Percentiles rank a stretch among this genome's conserved stretches.
Conservation (phyloP, 2,329 filamentous ascomycete species). For the Beauveria scarabaeidicola region DNA sequence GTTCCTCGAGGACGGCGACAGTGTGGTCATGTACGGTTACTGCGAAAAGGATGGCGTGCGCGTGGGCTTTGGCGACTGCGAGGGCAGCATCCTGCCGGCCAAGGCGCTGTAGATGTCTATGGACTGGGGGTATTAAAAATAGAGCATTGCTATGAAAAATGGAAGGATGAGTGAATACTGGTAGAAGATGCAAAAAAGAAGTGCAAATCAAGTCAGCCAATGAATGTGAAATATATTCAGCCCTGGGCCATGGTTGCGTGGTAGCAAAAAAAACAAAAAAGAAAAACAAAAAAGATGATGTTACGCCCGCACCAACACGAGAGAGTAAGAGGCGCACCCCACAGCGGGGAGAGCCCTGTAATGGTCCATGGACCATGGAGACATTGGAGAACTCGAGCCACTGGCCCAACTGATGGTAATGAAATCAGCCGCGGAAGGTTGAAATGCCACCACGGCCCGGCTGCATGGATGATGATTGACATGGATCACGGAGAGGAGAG, state of each 20-base stretch:
- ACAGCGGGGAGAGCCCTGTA: background rate
- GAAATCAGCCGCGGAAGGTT: background rate
- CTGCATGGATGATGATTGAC: too few relatives aligned
- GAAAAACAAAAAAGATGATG: too few relatives aligned
- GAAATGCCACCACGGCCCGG: background rate
- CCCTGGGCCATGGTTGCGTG: too few relatives aligned
- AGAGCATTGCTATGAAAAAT: background rate
- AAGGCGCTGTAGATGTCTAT: slow-evolving; percentile 2
- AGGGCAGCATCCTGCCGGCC: slow-evolving; percentile 22
- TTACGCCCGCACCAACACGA: too few relatives aligned
- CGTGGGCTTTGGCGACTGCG: slow-evolving; percentile 38
- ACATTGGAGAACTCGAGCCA: background rate
- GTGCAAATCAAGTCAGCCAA: background rate
- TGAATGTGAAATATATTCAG: background rate
- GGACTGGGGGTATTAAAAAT: background rate
- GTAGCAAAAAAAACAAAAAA: too few relatives aligned
- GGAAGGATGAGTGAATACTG: too few relatives aligned
- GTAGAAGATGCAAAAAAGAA: background rate
- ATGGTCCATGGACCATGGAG: too few relatives aligned
- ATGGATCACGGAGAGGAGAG: too few relatives aligned
- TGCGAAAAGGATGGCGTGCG: slow-evolving; percentile 23
- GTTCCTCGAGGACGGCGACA: slow-evolving; percentile 40
- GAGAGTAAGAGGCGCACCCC: background rate
- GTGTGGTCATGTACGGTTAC: slow-evolving; percentile 31
- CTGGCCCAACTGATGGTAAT: too few relatives aligned